Conservation (phyloP, 2,329 filamentous ascomycete genomes). For the Pseudodiploospora longispora region DNA sequence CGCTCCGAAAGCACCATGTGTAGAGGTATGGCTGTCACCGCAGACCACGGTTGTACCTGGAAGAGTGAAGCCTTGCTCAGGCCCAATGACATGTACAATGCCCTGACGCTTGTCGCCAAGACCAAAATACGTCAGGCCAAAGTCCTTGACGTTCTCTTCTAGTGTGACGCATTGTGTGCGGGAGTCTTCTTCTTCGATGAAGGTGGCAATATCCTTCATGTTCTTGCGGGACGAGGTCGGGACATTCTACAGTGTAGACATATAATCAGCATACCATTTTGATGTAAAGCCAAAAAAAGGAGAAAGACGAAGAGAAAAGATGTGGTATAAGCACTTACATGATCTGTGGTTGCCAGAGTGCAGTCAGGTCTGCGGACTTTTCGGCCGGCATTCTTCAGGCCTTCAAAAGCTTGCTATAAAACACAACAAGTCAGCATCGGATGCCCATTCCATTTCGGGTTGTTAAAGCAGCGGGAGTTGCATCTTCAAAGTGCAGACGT, state of each 20-base stretch:
- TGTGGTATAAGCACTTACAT: constrained; percentile 52
- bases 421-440: background rate
- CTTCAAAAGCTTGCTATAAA: constrained; percentile 87
- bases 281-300: no score
- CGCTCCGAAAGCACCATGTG: constrained; percentile 91
- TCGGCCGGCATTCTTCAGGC: constrained; percentile 79
- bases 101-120: constrained; percentile 94
- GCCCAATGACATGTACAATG: constrained; percentile 96
- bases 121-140: constrained; percentile 94
- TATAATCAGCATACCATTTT: constrained; percentile 5
- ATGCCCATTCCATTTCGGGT: background rate
- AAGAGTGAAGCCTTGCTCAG: constrained; percentile 96
- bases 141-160: constrained; percentile 95
- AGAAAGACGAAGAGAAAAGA: background rate
- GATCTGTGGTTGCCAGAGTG: constrained; percentile 92
- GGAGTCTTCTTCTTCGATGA: constrained; percentile 92
- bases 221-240: constrained; percentile 85
- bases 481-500: constrained; percentile 27
- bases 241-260: constrained; percentile 59
- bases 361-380: constrained; percentile 90
- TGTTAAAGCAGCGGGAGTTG: constrained; percentile 1
- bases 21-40: constrained; percentile 96
- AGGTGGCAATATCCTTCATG: constrained; percentile 87
- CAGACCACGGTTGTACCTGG: constrained; percentile 96
- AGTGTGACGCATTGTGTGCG: constrained; percentile 89